phyloP scores from a whole-genome alignment of 169 alveolate species.

The Besnoitia besnoiti region DNA sequence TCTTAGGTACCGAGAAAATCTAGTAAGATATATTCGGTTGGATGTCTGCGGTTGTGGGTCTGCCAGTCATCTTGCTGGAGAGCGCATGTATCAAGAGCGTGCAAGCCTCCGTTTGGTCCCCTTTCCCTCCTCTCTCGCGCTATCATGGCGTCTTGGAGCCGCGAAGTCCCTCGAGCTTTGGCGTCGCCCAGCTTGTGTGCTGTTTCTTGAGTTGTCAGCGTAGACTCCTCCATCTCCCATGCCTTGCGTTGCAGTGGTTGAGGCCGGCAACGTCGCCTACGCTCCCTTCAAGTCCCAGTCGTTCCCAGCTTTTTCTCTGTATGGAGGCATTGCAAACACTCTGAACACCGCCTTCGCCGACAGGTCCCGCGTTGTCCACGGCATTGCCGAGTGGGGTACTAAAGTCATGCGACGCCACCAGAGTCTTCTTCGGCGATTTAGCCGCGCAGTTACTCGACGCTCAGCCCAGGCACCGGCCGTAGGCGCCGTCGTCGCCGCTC shows the following conservation, averaged over 20 bases:
- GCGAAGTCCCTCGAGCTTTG: too few species aligned
- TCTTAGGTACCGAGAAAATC: too few species aligned
- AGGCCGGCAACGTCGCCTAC: constrained; percentile 8
- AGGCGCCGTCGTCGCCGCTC: constrained; percentile 1
- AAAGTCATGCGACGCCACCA: not conserved
- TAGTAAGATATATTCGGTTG: too few species aligned
- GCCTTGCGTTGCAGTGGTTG: not conserved
- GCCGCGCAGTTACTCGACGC: not conserved
- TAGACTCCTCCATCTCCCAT: too few species aligned
- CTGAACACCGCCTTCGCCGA: constrained; percentile 3
- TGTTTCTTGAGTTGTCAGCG: too few species aligned
- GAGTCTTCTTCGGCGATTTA: not conserved
- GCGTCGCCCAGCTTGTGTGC: too few species aligned
- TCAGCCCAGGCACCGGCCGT: not conserved
- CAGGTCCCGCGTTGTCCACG: not conserved
- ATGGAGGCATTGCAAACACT: constrained; percentile 26
- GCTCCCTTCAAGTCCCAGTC: not conserved
- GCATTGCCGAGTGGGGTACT: not conserved
- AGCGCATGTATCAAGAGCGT: too few species aligned
- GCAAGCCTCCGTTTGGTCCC: too few species aligned
- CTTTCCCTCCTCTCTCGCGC: not conserved
- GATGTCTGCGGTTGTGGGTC: too few species aligned
- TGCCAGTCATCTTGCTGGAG: too few species aligned
- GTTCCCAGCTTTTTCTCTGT: not conserved
- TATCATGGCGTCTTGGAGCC: too few species aligned